These are phyloP conservation scores for Penicillium angulare DNA, from an alignment of 495 filamentous ascomycete species.

Conservation along the genomic window DNA sequence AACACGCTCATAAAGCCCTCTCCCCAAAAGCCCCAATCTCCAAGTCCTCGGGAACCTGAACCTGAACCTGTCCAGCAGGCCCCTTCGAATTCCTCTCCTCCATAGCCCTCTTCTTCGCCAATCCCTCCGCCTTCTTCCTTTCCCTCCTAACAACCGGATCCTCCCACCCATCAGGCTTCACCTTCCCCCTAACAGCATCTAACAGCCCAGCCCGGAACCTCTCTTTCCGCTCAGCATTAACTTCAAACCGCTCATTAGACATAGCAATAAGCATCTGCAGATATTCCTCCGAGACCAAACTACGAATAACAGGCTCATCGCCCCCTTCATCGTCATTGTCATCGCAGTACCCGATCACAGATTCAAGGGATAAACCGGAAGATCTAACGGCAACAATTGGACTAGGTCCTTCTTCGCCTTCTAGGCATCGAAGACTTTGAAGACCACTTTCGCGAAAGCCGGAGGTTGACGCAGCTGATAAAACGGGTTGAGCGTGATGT, in stretches of 20 bases:
- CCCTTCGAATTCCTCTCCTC: constrained; percentile 19
- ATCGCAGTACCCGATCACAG: constrained; percentile 62
- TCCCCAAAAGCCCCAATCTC: too few species aligned
- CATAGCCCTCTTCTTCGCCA: constrained; percentile 42
- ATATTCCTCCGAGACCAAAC: constrained; percentile 55
- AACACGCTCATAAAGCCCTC: too few species aligned
- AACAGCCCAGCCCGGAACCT: constrained; percentile 49
- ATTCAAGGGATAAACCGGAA: constrained; percentile 75
- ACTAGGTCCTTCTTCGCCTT: constrained; percentile 35
- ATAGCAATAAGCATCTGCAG: constrained; percentile 62
- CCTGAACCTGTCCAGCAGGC: background rate
- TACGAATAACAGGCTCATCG: constrained; percentile 31
- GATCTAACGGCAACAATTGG: constrained; percentile 84
- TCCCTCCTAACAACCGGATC: constrained; percentile 54
- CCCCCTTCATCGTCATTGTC: constrained; percentile 28
- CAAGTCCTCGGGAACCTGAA: too few species aligned
- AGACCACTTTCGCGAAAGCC: constrained; percentile 91
- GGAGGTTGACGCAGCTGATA: constrained; percentile 70
- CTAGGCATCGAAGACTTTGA: constrained; percentile 40
- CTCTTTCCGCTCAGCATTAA: constrained; percentile 68
- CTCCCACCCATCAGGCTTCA: constrained; percentile 38
- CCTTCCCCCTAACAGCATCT: constrained; percentile 16
- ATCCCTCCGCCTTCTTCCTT: constrained; percentile 62
- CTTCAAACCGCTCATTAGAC: constrained; percentile 72
- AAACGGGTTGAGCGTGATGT: constrained; percentile 65